Evolutionary conservation across 1,284 basidiomycete genomes (phyloP).

Genomic region (Moesziomyces parantarcticus): DNA sequence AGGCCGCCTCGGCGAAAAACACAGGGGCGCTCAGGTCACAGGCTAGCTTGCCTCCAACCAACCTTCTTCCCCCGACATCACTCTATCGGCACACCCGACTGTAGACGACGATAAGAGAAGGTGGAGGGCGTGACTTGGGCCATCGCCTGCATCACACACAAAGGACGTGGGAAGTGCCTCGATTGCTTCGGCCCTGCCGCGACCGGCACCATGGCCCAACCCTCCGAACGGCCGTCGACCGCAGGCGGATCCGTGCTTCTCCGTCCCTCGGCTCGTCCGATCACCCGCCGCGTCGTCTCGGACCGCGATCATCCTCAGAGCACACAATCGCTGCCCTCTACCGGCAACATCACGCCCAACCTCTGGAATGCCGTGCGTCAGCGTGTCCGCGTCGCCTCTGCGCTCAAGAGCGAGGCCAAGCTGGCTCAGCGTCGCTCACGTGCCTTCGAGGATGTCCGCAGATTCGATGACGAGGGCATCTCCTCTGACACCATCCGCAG

Average conservation of each 20-base stretch:
- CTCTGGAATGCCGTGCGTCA: constrained; percentile 47
- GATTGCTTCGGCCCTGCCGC: too few species aligned
- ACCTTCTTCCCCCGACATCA: too few species aligned
- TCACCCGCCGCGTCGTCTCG: constrained; percentile 37
- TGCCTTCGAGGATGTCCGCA: constrained; percentile 31
- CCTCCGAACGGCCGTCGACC: constrained; percentile 1
- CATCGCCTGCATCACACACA: too few species aligned
- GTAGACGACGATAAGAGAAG: too few species aligned
- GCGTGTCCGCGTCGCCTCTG: constrained; percentile 39
- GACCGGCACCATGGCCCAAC: constrained; percentile 1
- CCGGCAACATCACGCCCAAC: constrained; percentile 23
- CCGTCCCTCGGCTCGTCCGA: constrained; percentile 18
- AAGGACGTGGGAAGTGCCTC: too few species aligned
- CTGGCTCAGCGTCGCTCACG: constrained; percentile 24
- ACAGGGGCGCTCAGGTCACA: too few species aligned
- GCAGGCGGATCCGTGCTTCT: constrained; percentile 28
- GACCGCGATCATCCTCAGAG: constrained; percentile 39
- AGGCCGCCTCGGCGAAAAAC: neutral
- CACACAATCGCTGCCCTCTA: constrained; percentile 29
- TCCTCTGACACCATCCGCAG: constrained; percentile 43
- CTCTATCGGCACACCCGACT: too few species aligned
- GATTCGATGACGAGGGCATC: constrained; percentile 56
- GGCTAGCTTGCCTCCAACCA: too few species aligned
- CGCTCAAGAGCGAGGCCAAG: constrained; percentile 16
- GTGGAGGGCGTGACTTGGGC: too few species aligned